Conservation (phyloP, 768 basidiomycete species). For the Amanita jacksonii region DNA sequence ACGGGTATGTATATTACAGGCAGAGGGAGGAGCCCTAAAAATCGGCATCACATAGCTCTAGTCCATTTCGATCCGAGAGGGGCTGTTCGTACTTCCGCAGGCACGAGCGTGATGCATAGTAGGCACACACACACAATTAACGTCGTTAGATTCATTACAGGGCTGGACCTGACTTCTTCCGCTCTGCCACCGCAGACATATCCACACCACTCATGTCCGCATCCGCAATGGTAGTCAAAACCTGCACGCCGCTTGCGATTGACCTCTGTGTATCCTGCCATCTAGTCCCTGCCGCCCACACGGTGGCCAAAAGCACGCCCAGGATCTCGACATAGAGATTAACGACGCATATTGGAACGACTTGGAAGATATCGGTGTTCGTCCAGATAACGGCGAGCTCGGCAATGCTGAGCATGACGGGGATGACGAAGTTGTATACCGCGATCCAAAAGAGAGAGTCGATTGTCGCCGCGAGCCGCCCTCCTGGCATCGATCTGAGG, state of each 20-base stretch:
- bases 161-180: too few relatives aligned
- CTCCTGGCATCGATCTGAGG: background rate
- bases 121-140: too few relatives aligned
- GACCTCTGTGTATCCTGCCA: too few relatives aligned
- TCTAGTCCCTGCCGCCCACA: constrained; percentile 1
- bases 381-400: constrained; percentile 12
- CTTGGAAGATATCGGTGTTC: background rate
- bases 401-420: constrained; percentile 16
- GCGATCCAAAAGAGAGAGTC: constrained; percentile 18
- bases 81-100: too few relatives aligned
- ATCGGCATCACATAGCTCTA: too few relatives aligned
- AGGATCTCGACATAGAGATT: constrained; percentile 1
- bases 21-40: too few relatives aligned
- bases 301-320: constrained; percentile 1
- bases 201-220: too few relatives aligned
- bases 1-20: too few relatives aligned
- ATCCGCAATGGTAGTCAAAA: background rate
- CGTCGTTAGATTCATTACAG: too few relatives aligned
- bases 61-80: too few relatives aligned
- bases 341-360: background rate
- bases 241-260: background rate
- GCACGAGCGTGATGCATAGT: too few relatives aligned
- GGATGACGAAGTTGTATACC: constrained; percentile 19
- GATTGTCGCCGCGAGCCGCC: background rate
- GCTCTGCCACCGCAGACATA: too few relatives aligned